Evolutionary conservation across 2,329 filamentous ascomycete species (phyloP).

Genomic region (Pyrenophora teres): DNA sequence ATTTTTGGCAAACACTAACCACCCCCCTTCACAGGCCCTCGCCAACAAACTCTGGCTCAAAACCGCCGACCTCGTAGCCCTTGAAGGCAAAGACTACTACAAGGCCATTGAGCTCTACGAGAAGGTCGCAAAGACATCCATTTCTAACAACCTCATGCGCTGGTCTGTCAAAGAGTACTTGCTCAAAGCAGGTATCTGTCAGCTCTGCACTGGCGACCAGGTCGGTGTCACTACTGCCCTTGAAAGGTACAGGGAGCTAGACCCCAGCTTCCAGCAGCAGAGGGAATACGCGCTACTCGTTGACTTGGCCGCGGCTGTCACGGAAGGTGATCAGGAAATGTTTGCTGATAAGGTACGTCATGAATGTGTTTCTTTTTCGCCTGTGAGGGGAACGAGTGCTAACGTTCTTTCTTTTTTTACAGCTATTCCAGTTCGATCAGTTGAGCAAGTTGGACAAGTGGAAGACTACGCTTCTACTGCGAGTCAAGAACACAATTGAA

Average conservation of each 20-base stretch:
- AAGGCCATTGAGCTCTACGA: slow-evolving; percentile 65
- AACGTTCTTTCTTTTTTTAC: neutral
- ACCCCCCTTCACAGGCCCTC: slow-evolving; percentile 56
- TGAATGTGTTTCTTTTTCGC: neutral
- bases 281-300: slow-evolving; percentile 80
- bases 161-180: slow-evolving; percentile 86
- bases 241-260: slow-evolving; percentile 76
- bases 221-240: slow-evolving; percentile 80
- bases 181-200: slow-evolving; percentile 90
- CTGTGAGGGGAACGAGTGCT: neutral
- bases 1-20: slow-evolving; percentile 34
- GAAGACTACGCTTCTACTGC: slow-evolving; percentile 86
- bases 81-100: slow-evolving; percentile 76
- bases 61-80: slow-evolving; percentile 82
- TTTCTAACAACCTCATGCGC: slow-evolving; percentile 76
- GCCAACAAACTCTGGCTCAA: slow-evolving; percentile 95
- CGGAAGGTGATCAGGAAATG: slow-evolving; percentile 76
- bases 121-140: slow-evolving; percentile 74
- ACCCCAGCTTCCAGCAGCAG: slow-evolving; percentile 68
- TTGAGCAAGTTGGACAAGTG: slow-evolving; percentile 94
- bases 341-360: slow-evolving; percentile 75
- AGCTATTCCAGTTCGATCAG: slow-evolving; percentile 84
- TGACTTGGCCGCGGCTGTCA: slow-evolving; percentile 76
- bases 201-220: slow-evolving; percentile 75
- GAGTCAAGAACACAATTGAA: slow-evolving; percentile 83